These are phyloP conservation scores for Clarireedia sp. DNA, from an alignment of 2,329 filamentous ascomycete genomes.

Conservation along the genomic window DNA sequence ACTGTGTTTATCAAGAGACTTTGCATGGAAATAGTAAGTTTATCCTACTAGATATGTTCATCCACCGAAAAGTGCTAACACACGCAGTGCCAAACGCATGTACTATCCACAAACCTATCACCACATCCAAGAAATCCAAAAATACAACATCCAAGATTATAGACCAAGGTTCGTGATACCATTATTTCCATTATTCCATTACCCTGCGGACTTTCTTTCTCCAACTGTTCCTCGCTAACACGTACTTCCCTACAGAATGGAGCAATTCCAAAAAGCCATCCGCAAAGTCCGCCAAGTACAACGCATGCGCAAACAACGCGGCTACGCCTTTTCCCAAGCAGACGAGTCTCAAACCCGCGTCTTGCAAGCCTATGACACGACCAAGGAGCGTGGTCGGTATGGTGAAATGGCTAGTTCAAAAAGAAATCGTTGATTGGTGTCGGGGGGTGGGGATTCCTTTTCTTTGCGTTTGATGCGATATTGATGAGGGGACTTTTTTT, in stretches of 20 bases:
- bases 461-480: no score
- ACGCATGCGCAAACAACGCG: constrained; percentile 97
- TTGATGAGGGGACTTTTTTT: no score
- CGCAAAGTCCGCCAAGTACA: constrained; percentile 97
- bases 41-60: not conserved
- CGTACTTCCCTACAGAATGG: constrained; percentile 58
- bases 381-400: constrained; percentile 80
- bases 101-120: constrained; percentile 94
- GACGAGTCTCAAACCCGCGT: constrained; percentile 94
- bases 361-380: constrained; percentile 96
- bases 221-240: not conserved
- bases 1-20: constrained; percentile 78
- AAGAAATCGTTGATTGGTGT: constrained; percentile 1
- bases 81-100: constrained; percentile 69
- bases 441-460: no score
- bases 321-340: constrained; percentile 95
- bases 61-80: constrained; percentile 9
- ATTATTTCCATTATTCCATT: not conserved
- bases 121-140: constrained; percentile 98
- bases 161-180: constrained; percentile 64
- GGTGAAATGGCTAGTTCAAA: constrained; percentile 69
- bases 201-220: constrained; percentile 19
- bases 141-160: constrained; percentile 99
- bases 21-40: constrained; percentile 83
- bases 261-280: constrained; percentile 99